Conservation (phyloP, 139 green algal genomes). For the Chlamydomonas sphaeroides region DNA sequence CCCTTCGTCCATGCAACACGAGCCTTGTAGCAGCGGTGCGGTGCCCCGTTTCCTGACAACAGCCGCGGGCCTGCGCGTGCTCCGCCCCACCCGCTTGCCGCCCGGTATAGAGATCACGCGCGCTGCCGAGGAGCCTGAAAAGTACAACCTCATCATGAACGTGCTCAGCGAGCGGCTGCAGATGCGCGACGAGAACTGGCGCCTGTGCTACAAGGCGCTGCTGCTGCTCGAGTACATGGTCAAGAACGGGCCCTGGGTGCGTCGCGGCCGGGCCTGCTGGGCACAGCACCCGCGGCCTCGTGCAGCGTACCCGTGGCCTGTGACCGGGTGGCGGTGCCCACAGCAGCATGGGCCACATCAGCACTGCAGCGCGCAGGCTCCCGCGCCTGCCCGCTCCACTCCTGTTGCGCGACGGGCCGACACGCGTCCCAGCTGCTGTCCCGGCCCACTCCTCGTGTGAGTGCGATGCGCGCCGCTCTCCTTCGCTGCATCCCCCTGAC, state of each 20-base stretch:
- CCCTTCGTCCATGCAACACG: too few species aligned
- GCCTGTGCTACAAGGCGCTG: constrained; percentile 93
- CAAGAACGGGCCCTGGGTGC: constrained; percentile 83
- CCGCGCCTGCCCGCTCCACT: too few species aligned
- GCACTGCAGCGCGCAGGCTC: too few species aligned
- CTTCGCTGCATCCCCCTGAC: too few species aligned
- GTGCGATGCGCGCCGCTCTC: too few species aligned
- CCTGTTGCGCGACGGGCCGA: too few species aligned
- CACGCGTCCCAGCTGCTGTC: too few species aligned
- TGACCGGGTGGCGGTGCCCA: too few species aligned
- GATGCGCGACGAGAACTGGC: constrained; percentile 85
- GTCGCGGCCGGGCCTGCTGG: not conserved
- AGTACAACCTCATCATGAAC: constrained; percentile 87
- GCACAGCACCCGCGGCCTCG: too few species aligned
- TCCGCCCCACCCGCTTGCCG: constrained; percentile 44
- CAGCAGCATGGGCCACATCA: too few species aligned
- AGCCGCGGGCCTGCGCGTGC: not conserved
- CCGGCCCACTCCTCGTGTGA: too few species aligned
- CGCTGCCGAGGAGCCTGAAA: constrained; percentile 73
- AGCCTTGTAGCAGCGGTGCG: not conserved
- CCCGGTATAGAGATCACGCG: constrained; percentile 91
- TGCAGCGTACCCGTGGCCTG: too few species aligned
- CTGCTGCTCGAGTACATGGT: constrained; percentile 90
- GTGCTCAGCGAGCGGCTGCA: constrained; percentile 76
- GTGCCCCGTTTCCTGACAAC: not conserved